Evolutionary conservation across 768 basidiomycete genomes (phyloP).

Genomic region (Psilocybe tampanensis): DNA sequence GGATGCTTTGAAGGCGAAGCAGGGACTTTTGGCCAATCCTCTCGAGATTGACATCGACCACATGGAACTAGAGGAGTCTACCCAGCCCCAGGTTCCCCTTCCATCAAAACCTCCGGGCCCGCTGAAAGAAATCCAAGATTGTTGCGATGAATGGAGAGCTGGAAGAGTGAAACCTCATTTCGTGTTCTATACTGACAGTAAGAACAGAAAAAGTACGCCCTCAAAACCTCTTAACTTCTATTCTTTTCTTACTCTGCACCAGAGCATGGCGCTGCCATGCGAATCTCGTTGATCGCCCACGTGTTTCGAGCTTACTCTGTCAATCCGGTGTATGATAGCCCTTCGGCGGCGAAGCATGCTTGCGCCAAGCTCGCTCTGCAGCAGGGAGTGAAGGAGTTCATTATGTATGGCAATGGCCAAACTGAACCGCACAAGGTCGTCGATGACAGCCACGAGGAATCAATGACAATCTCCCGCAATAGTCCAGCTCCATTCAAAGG

Average conservation of each 20-base stretch:
- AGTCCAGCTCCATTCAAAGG: slow-evolving; percentile 19
- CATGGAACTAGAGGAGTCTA: slow-evolving; percentile 16
- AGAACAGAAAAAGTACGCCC: slow-evolving; percentile 43
- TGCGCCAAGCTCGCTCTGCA: slow-evolving; percentile 57
- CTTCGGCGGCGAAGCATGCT: slow-evolving; percentile 46
- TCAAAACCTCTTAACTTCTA: neutral
- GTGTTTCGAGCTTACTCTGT: slow-evolving; percentile 55
- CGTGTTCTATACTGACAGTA: slow-evolving; percentile 51
- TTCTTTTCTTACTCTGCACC: neutral
- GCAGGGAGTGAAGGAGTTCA: slow-evolving; percentile 60
- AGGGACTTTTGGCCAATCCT: slow-evolving; percentile 35
- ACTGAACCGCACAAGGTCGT: slow-evolving; percentile 31
- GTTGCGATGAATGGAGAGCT: slow-evolving; percentile 57
- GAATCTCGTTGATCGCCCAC: slow-evolving; percentile 53
- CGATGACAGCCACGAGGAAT: slow-evolving; percentile 19
- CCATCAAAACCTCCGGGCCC: slow-evolving; percentile 19
- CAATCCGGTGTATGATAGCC: slow-evolving; percentile 42
- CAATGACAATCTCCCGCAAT: neutral
- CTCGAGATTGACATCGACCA: slow-evolving; percentile 24
- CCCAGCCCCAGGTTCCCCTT: neutral
- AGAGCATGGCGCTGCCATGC: slow-evolving; percentile 60
- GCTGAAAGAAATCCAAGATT: slow-evolving; percentile 50
- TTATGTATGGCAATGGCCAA: slow-evolving; percentile 58
- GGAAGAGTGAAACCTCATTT: slow-evolving; percentile 55
- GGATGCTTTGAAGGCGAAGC: slow-evolving; percentile 33